phyloP scores from a whole-genome alignment of 306 rosid genomes.

The Rosa lucieae region DNA sequence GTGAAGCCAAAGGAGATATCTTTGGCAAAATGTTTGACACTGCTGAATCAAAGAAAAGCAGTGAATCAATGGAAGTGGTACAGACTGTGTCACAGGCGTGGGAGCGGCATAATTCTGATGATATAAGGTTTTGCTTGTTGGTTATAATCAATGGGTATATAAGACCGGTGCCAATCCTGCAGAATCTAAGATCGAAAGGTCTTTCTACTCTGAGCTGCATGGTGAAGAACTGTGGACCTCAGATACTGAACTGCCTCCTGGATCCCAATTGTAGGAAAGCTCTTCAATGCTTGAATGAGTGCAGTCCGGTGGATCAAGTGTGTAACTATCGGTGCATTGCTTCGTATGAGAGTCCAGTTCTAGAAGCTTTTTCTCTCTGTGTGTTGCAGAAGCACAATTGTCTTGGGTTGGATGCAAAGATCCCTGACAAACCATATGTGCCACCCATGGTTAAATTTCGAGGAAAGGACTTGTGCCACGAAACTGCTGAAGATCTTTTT shows the following conservation, averaged over 20 bases:
- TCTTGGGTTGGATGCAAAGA: conserved; percentile 70
- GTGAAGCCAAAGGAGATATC: conserved; percentile 37
- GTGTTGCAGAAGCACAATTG: conserved; percentile 88
- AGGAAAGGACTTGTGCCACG: conserved; percentile 48
- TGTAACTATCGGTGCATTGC: conserved; percentile 82
- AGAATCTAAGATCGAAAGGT: conserved; percentile 83
- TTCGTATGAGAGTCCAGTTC: conserved; percentile 65
- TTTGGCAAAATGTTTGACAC: conserved; percentile 40
- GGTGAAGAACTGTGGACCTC: conserved; percentile 78
- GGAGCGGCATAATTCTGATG: conserved; percentile 74
- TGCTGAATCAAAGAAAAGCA: conserved; percentile 32
- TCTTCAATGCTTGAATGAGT: conserved; percentile 72
- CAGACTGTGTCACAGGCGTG: conserved; percentile 75
- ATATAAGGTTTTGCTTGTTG: conserved; percentile 79
- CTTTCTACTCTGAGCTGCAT: conserved; percentile 75
- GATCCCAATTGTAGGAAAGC: conserved; percentile 87
- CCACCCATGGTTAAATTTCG: conserved; percentile 52
- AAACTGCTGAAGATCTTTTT: conserved; percentile 70
- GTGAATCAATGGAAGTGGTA: conserved; percentile 52
- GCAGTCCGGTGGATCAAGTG: conserved; percentile 92
- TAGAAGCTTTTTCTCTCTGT: conserved; percentile 88
- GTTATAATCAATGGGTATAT: conserved; percentile 72
- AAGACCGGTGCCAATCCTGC: conserved; percentile 72
- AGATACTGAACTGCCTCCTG: conserved; percentile 69
- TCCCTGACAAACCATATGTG: conserved; percentile 66